phyloP scores from a whole-genome alignment of 139 green algal genomes.

The Closterium sp. region DNA sequence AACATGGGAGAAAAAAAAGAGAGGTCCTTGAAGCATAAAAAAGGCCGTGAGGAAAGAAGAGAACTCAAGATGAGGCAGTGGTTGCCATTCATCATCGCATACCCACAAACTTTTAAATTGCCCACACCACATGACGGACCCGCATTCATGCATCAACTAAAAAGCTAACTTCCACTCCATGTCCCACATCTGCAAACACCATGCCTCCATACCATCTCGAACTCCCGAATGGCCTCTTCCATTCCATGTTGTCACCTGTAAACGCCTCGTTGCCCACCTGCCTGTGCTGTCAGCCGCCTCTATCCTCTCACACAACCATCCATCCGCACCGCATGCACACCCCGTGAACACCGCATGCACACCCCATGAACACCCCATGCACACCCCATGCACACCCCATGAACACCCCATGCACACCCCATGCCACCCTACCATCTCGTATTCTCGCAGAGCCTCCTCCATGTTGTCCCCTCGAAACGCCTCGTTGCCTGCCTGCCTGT shows the following conservation, averaged over 20 bases:
- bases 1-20: not conserved
- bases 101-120: no score
- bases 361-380: no score
- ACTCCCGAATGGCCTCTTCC: not conserved
- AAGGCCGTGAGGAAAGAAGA: not conserved
- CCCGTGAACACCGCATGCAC: not conserved
- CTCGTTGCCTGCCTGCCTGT: slow-evolving; percentile 37
- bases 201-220: not conserved
- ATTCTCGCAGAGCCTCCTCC: slow-evolving; percentile 18
- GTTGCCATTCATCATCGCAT: no score
- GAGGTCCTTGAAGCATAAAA: slow-evolving; percentile 1
- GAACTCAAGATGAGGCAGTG: not conserved
- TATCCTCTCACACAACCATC: no score
- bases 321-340: no score
- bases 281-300: no score
- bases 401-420: not conserved
- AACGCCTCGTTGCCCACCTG: no score
- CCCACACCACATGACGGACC: no score
- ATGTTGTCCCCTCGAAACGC: slow-evolving; percentile 14
- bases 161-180: no score
- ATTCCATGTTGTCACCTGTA: no score
- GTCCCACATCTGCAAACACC: no score
- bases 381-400: not conserved
- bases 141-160: no score
- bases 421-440: slow-evolving; percentile 33